phyloP scores from a whole-genome alignment of 2,329 filamentous ascomycete genomes.

The Talaromyces atroroseus region DNA sequence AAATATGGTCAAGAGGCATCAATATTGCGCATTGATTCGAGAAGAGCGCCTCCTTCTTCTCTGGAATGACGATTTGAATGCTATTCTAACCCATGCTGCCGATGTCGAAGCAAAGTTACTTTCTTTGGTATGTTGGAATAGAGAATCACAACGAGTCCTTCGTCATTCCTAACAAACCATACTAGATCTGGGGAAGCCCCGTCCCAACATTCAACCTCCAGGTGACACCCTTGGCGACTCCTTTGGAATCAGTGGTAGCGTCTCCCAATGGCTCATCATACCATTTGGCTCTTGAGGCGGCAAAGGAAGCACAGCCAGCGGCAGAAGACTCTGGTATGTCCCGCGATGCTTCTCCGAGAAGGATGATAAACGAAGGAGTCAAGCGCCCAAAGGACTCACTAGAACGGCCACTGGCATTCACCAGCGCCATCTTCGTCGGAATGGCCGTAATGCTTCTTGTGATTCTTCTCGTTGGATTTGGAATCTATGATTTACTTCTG shows the following conservation, averaged over 20 bases:
- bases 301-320: conserved; percentile 18
- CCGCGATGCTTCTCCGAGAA: conserved; percentile 4
- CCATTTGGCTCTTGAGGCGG: conserved; percentile 21
- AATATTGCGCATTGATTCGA: conserved; percentile 41
- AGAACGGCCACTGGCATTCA: conserved; percentile 36
- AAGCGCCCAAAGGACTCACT: conserved; percentile 34
- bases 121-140: conserved; percentile 15
- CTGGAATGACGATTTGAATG: conserved; percentile 40
- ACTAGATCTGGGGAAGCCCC: conserved; percentile 18
- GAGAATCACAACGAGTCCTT: not conserved
- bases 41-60: conserved; percentile 40
- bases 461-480: conserved; percentile 36
- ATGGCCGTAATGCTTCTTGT: conserved; percentile 35
- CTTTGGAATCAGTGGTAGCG: conserved; percentile 14
- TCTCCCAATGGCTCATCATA: conserved; percentile 16
- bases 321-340: not conserved
- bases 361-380: conserved; percentile 17
- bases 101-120: conserved; percentile 18
- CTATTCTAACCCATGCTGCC: conserved; percentile 36
- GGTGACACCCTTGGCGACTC: conserved; percentile 8
- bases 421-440: conserved; percentile 37
- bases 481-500: conserved; percentile 35
- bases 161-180: not conserved
- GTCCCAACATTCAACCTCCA: conserved; percentile 13
- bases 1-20: conserved; percentile 37